Evolutionary conservation across 2,329 filamentous ascomycete genomes (phyloP), one percentile per base, ranked within the genome.

Genomic region (Penicillium sp.): DNA sequence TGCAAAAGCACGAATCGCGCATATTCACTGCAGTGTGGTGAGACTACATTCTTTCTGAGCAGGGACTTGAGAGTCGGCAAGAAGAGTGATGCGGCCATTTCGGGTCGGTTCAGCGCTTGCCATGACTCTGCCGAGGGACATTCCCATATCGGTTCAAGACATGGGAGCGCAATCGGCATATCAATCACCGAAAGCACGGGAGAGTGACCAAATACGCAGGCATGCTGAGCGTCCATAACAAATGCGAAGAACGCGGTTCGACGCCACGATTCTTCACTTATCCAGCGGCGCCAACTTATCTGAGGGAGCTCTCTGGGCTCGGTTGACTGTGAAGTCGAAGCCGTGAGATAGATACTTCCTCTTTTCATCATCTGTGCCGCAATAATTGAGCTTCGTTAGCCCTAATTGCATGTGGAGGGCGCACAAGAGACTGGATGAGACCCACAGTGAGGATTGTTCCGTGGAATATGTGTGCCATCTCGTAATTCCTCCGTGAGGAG

Each of bases 201-300:
- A 1, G 65, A 71, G 45, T 71, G 71, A 2, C 70, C 70, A 35
- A 73, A 73, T 59, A 72, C 68, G 46, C 68, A 72, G 33, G 63
- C 65, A 55, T 73, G 71, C 28, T 73, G 71, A 4, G 70, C 69
- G 55, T 73, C 71, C 71, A 73, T 73, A 11, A 72, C 53, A 43
- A 73, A 73, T 0, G 68, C 71, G 42, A 73, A 73, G 51, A 68
- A 72, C 22, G 71, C 70, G 2, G 68, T 68, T 4, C 70, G 61
- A 28, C 67, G 65, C 11, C 67, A 71, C 6, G 65, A 69, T 49
- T 73, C 67, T 37, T 66, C 58, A 45, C 70, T 64, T 28, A 72
- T 62, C 71, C 71, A 73, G 22, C 61, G 64, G 38, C 66, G 57
- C 68, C 67, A 70, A 6, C 43, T 46, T 16, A 13, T 13, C 11